Base-by-base conservation (phyloP, 108 stramenopile species). In the Skeletonema potamos region DNA sequence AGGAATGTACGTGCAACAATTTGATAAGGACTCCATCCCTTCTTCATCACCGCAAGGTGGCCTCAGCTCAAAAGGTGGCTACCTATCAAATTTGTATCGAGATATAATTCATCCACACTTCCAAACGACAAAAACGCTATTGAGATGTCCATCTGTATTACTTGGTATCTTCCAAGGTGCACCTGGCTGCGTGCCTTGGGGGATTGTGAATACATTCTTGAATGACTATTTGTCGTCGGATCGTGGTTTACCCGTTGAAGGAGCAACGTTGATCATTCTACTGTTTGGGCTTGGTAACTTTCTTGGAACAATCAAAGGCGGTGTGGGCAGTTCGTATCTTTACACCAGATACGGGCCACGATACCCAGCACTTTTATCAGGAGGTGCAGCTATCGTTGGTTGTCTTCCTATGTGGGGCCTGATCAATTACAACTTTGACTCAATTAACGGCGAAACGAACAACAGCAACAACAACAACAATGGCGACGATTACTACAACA, bases 121-220 rank as follows among this genome's bases (percentile, higher is more conserved):
- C 3, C 54, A 64, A 59, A 89, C 84, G 24, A 43, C 81, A 2
- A 51, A 58, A 12, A 66, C 55, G 15, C 75, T 90, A 28, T 39
- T 90, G 12, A 61, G 69, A 27, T 87, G 86, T 28, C 82, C 81
- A 34, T 88, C 95, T 9, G 87, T 90, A 4, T 13, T 91, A 12
- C 70, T 93, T 17, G 72, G 85, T 2, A 72, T 96, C 20, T 36
- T 92, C 9, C 95, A 96, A 63, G 95, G 95, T n/a, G 85, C 90
- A 15, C 92, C 95, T 17, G 95, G 95, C 18, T 96, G 95, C 74
- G 58, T 95, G 13, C 87, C 91, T 6, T 92, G 91, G 72, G 88
- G 88, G 12, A 84, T 96, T 13, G 77, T 96, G 39, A 90, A 89
- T 65, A 88, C 87, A 24, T 96, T 84, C 69, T 71, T 96, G 69